phyloP scores from a whole-genome alignment of 352 stramenopile species.

The Globisporangium perplexum region DNA sequence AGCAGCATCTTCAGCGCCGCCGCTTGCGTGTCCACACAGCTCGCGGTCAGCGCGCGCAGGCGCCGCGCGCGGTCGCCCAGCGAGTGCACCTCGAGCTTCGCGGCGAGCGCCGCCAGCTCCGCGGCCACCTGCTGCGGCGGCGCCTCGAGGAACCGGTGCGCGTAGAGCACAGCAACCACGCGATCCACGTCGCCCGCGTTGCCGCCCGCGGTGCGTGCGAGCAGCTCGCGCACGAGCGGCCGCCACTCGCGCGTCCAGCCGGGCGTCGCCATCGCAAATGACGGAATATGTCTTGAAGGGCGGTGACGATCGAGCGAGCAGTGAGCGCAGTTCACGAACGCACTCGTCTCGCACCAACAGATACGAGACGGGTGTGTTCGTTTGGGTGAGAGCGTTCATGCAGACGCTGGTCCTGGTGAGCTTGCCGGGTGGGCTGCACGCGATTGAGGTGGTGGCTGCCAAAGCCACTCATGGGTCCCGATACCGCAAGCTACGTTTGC shows the following conservation, averaged over 20 bases:
- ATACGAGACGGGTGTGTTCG: too few relatives aligned
- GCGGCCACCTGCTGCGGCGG: slow-evolving; percentile 38
- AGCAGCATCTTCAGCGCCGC: slow-evolving; percentile 55
- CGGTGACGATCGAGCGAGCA: too few relatives aligned
- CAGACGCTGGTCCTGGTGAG: too few relatives aligned
- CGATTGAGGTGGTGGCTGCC: too few relatives aligned
- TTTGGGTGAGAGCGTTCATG: too few relatives aligned
- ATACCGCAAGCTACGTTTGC: too few relatives aligned
- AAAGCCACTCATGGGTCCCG: too few relatives aligned
- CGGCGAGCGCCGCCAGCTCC: slow-evolving; percentile 32
- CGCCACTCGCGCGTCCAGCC: slow-evolving; percentile 62
- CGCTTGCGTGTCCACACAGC: slow-evolving; percentile 23
- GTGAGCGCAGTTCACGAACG: too few relatives aligned
- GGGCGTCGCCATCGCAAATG: slow-evolving; percentile 19
- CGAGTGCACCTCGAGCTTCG: slow-evolving; percentile 55
- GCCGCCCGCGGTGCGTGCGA: slow-evolving; percentile 14
- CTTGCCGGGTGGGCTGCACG: too few relatives aligned
- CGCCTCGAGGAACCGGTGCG: slow-evolving; percentile 41
- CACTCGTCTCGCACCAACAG: too few relatives aligned
- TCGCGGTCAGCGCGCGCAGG: slow-evolving; percentile 23
- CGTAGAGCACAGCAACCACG: slow-evolving; percentile 41
- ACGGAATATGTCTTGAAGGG: too few relatives aligned
- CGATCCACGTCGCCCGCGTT: slow-evolving; percentile 32
- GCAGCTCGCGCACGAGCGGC: slow-evolving; percentile 46
- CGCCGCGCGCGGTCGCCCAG: slow-evolving; percentile 31